These are phyloP conservation scores for Thraustochytrium sp. DNA, from an alignment of 352 stramenopile species.

Conservation along the genomic window DNA sequence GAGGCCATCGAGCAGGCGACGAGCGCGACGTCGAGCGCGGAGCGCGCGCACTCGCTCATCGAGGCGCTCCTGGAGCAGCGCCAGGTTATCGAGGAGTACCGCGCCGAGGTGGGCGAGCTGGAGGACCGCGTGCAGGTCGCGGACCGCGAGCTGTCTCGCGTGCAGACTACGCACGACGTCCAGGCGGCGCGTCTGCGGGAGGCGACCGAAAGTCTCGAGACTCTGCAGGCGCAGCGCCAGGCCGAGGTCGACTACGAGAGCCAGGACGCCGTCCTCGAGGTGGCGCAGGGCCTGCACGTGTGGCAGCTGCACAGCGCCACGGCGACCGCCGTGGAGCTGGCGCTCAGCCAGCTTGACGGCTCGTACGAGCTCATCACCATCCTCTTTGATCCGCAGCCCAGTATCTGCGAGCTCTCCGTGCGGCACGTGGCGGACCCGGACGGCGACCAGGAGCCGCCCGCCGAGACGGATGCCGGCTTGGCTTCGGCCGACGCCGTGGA, in stretches of 20 bases:
- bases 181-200: neutral
- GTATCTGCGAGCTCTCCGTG: neutral
- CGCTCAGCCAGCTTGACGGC: neutral
- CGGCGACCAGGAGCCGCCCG: neutral
- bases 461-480: too few relatives aligned
- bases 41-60: neutral
- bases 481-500: neutral
- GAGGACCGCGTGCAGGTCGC: neutral
- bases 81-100: neutral
- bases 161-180: neutral
- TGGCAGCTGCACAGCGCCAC: constrained; percentile 2
- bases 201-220: neutral
- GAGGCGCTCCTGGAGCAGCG: constrained; percentile 23
- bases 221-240: neutral
- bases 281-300: neutral
- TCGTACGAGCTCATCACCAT: neutral
- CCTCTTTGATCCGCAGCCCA: constrained; percentile 2
- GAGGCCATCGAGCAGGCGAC: neutral
- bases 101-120: neutral
- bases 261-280: constrained; percentile 6
- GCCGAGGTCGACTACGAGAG: constrained; percentile 4
- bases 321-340: neutral
- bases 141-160: neutral
- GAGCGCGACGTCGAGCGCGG: neutral
- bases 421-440: neutral